These are phyloP conservation scores for Flaveria floridana DNA, from an alignment of 140 eudicot species.

Conservation along the genomic window DNA sequence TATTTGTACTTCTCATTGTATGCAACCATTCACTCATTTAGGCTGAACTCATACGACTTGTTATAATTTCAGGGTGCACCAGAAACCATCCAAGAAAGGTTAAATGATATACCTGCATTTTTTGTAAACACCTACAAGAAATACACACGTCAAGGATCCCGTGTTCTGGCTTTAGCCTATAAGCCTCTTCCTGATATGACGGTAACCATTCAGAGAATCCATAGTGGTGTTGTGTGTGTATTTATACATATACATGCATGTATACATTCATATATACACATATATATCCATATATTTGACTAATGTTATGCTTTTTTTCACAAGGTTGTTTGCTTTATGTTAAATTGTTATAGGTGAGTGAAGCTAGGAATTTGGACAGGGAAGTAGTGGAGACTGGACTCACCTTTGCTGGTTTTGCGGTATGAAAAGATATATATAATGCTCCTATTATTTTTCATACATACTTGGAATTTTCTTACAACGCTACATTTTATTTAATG, in stretches of 20 bases:
- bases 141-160: conserved; percentile 97
- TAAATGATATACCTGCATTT: conserved; percentile 62
- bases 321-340: conserved; percentile 24
- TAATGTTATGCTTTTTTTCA: not conserved
- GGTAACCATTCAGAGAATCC: conserved; percentile 40
- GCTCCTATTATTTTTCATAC: not conserved
- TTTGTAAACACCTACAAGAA: conserved; percentile 76
- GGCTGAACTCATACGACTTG: not conserved
- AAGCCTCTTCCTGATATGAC: conserved; percentile 96
- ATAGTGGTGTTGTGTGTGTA: not conserved
- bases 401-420: conserved; percentile 98
- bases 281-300: not conserved
- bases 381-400: conserved; percentile 85
- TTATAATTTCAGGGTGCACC: conserved; percentile 85
- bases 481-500: not conserved
- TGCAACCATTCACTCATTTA: conserved; percentile 5
- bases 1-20: not conserved
- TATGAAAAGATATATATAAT: conserved; percentile 28
- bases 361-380: conserved; percentile 92
- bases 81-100: conserved; percentile 89
- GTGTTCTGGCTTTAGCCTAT: conserved; percentile 91
- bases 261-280: not conserved
- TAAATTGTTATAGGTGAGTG: conserved; percentile 69
- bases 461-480: not conserved
- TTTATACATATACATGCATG: not conserved